Conservation (phyloP, 1,139 yeast genomes). For the Lizanozyma gosingica region DNA sequence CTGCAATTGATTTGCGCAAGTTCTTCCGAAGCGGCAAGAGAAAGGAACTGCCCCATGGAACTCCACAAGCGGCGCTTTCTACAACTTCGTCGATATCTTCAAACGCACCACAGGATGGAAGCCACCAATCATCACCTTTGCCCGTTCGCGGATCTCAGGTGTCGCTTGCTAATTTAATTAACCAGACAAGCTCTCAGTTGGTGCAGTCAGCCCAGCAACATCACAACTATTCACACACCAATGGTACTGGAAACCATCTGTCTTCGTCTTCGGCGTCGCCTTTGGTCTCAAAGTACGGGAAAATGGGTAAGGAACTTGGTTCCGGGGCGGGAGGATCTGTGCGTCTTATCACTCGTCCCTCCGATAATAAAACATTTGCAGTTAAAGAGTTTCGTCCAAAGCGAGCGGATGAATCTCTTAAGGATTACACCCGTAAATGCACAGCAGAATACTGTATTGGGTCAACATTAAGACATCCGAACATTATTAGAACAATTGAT, state of each 20-base stretch:
- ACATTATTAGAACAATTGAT: constrained; percentile 88
- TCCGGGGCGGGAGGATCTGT: constrained; percentile 99
- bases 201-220: constrained; percentile 2
- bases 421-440: constrained; percentile 90
- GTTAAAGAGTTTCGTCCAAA: constrained; percentile 93
- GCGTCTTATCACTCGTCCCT: constrained; percentile 68
- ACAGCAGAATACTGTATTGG: constrained; percentile 98
- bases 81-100: background rate
- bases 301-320: constrained; percentile 82
- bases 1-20: constrained; percentile 2
- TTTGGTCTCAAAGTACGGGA: constrained; percentile 77
- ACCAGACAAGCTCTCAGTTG: constrained; percentile 2
- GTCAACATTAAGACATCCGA: constrained; percentile 88
- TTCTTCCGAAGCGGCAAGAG: constrained; percentile 3
- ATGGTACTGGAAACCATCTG: background rate
- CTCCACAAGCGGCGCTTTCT: background rate
- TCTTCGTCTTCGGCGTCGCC: background rate
- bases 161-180: constrained; percentile 3
- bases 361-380: constrained; percentile 83
- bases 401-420: constrained; percentile 71
- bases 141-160: constrained; percentile 1
- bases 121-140: constrained; percentile 1
- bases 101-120: constrained; percentile 1
- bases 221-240: constrained; percentile 1
- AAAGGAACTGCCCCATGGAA: background rate